A percentile compares a stretch with the other conserved stretches of the same genome.
These are phyloP conservation scores for Cystobasidium onofrii DNA, from an alignment of 768 basidiomycete species.

Conservation along the genomic window DNA sequence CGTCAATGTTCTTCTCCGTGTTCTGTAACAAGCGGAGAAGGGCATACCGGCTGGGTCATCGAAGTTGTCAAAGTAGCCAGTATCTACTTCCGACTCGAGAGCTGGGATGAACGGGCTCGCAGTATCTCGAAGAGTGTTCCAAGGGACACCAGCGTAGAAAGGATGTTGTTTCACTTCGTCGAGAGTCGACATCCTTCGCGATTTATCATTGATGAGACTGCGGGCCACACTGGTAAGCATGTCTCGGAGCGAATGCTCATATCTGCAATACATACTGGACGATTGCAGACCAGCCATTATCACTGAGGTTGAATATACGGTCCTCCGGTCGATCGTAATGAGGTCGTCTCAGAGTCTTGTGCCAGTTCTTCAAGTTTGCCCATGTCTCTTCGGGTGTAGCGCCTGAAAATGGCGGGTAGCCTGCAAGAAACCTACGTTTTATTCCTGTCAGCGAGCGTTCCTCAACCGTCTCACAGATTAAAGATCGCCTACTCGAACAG, in stretches of 20 bases:
- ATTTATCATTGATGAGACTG: conserved; percentile 80
- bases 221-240: neutral
- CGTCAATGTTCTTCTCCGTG: neutral
- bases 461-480: no score
- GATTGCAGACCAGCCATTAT: conserved; percentile 88
- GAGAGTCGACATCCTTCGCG: conserved; percentile 66
- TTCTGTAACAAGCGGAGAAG: neutral
- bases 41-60: conserved; percentile 10
- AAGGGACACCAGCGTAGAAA: conserved; percentile 69
- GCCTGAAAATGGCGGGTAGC: conserved; percentile 97
- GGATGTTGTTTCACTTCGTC: conserved; percentile 65
- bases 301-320: conserved; percentile 87
- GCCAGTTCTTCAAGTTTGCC: conserved; percentile 98
- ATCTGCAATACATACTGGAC: no score
- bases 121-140: conserved; percentile 67
- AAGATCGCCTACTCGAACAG: conserved; percentile 79
- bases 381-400: conserved; percentile 94
- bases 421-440: conserved; percentile 59
- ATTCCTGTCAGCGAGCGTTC: neutral
- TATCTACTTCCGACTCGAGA: conserved; percentile 81
- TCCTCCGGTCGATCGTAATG: conserved; percentile 95
- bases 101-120: conserved; percentile 84
- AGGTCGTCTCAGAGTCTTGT: conserved; percentile 77
- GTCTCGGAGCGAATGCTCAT: no score
- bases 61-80: conserved; percentile 42